Base-by-base conservation (phyloP, 495 filamentous ascomycete species). In the Penicillium chermesinum region DNA sequence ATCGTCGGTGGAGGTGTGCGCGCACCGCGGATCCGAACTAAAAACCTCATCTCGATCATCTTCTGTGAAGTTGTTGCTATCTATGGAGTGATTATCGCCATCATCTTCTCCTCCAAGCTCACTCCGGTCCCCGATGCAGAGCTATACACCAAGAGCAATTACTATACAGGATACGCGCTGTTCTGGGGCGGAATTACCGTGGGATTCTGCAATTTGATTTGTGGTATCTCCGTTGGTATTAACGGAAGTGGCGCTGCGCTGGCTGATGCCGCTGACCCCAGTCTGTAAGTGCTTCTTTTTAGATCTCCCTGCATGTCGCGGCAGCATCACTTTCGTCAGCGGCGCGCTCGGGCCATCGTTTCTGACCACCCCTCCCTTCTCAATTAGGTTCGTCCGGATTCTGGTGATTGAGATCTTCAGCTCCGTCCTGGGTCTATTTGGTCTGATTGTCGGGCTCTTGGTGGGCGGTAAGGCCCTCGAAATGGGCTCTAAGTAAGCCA, bases 31-130 rank as follows among this genome's bases (percentile, higher is more conserved):
- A 97, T 99, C 65, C 86, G 91, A 57, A 99, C 94, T 44, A 99
- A 99, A 82, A 99, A 97, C 72, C 67, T 99, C 50, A 96, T 99
- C 63, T 97, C 94, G 56, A 97, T 99, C 74, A 96, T 99, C 74
- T 99, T 99, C 79, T 99, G 94, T 74, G 94, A 99, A 72, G 94
- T 97, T 55, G 94, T 99, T 52, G 94, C 94, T 61, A 99, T 99
- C 66, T 99, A 99, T 77, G 94, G 94, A 59, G 90, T 99, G 59
- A 99, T 99, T 71, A 97, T 97, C 88, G 84, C 91, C 51, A 99
- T 99, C 65, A 84, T 99, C 38, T 96, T 96, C 75, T 94, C 91
- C 32, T 74, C 91, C 22, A 93, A 95, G 62, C 67, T 99, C 47
- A 78, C 79, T 53, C 48, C 65, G 13, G 71, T 87, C 18, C 47